phyloP scores from a whole-genome alignment of 176 grass and related monocot species.

The Carex parvula region DNA sequence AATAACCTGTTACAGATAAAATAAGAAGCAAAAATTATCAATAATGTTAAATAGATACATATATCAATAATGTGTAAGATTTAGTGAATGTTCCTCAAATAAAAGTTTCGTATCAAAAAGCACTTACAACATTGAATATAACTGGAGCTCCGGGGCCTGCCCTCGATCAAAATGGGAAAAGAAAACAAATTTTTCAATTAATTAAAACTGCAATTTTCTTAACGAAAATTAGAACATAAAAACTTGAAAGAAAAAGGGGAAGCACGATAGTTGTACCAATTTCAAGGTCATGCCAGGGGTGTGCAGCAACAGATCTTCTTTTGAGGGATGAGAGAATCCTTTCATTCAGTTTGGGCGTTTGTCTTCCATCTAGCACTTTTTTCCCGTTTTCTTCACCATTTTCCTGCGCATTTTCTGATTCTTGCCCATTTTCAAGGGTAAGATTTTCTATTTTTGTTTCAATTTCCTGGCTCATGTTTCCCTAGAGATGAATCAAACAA shows the following conservation, averaged over 20 bases:
- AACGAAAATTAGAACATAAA: background rate
- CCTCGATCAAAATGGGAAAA: background rate
- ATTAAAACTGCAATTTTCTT: background rate
- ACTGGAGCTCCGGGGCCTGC: conserved; percentile 70
- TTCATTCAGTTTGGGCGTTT: conserved; percentile 64
- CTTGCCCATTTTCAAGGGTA: conserved; percentile 1
- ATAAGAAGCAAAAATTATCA: conserved; percentile 1
- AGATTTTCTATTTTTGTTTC: conserved; percentile 1
- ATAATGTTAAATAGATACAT: background rate
- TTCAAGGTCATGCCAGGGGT: conserved; percentile 96
- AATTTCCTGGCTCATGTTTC: conserved; percentile 27
- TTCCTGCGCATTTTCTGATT: background rate
- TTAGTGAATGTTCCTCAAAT: background rate
- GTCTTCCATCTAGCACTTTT: background rate
- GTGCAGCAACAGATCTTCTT: conserved; percentile 82
- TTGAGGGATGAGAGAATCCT: conserved; percentile 87
- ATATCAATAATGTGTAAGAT: background rate
- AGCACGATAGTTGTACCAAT: conserved; percentile 37
- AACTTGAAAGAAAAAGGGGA: background rate
- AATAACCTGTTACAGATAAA: conserved; percentile 45
- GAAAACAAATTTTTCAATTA: background rate
- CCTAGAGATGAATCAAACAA: conserved; percentile 8
- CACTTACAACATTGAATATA: conserved; percentile 93
- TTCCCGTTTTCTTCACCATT: background rate
- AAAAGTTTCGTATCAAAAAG: background rate